A percentile compares a stretch with the other conserved stretches of the same genome.
phyloP scores from a whole-genome alignment of 1,284 basidiomycete species.

The Marasmius sp. region DNA sequence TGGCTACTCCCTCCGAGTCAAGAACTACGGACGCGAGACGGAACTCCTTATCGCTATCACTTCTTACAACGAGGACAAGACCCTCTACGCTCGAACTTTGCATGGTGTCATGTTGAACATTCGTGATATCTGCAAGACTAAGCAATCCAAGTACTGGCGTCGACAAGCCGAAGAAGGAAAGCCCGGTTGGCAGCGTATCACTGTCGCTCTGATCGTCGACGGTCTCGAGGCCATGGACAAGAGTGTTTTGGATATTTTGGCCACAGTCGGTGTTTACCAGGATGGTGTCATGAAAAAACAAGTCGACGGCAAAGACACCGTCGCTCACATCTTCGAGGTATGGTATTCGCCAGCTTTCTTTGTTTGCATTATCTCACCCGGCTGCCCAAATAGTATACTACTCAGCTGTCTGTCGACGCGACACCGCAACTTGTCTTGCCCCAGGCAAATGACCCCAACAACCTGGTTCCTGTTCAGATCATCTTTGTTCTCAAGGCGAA shows the following conservation, averaged over 20 bases:
- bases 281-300: constrained; percentile 97
- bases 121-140: constrained; percentile 96
- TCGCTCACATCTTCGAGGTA: constrained; percentile 90
- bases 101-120: constrained; percentile 98
- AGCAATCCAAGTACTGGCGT: constrained; percentile 93
- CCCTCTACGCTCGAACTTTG: constrained; percentile 87
- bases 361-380: constrained; percentile 2
- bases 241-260: constrained; percentile 84
- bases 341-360: constrained; percentile 7
- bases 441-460: constrained; percentile 84
- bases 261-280: constrained; percentile 88
- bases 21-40: constrained; percentile 86
- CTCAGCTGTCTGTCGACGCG: constrained; percentile 88
- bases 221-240: constrained; percentile 97
- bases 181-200: constrained; percentile 92
- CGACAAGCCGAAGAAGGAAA: constrained; percentile 82
- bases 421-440: constrained; percentile 90
- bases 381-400: constrained; percentile 66
- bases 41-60: constrained; percentile 93
- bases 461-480: constrained; percentile 93
- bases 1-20: constrained; percentile 83
- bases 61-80: constrained; percentile 92
- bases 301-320: constrained; percentile 89
- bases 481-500: constrained; percentile 95
- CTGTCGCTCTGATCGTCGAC: constrained; percentile 90